These are phyloP conservation scores for Cylindrotheca fusiformis DNA, from an alignment of 108 stramenopile species.

Conservation along the genomic window DNA sequence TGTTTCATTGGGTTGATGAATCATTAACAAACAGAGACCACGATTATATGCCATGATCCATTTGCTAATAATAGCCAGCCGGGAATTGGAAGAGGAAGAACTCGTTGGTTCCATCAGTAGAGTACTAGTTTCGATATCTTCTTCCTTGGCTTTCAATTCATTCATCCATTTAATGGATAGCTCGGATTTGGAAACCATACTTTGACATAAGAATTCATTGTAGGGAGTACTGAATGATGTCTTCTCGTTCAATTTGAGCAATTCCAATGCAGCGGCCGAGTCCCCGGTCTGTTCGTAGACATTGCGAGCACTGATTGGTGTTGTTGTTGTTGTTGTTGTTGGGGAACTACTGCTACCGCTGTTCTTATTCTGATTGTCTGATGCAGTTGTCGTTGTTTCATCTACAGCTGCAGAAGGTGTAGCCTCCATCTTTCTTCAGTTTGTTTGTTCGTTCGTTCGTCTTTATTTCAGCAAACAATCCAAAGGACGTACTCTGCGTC, in stretches of 20 bases:
- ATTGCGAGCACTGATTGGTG: too few relatives aligned
- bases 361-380: too few relatives aligned
- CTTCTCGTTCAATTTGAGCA: not conserved
- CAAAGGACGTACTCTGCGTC: too few relatives aligned
- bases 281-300: conserved; percentile 42
- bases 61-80: conserved; percentile 13
- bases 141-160: not conserved
- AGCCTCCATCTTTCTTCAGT: too few relatives aligned
- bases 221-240: conserved; percentile 8
- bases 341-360: not conserved
- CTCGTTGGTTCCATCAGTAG: not conserved
- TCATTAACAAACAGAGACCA: conserved; percentile 24
- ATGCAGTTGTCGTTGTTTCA: too few relatives aligned
- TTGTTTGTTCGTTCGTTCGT: too few relatives aligned
- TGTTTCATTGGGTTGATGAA: conserved; percentile 16
- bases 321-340: too few relatives aligned
- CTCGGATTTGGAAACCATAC: conserved; percentile 1
- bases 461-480: too few relatives aligned
- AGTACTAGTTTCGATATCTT: conserved; percentile 3
- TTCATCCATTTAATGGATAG: not conserved
- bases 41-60: conserved; percentile 37
- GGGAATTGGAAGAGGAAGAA: conserved; percentile 2
- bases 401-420: too few relatives aligned
- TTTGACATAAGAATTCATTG: conserved; percentile 27
- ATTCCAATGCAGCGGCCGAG: conserved; percentile 33